Evolutionary conservation across 306 rosid species (phyloP).

Genomic region (Sindora glabra): DNA sequence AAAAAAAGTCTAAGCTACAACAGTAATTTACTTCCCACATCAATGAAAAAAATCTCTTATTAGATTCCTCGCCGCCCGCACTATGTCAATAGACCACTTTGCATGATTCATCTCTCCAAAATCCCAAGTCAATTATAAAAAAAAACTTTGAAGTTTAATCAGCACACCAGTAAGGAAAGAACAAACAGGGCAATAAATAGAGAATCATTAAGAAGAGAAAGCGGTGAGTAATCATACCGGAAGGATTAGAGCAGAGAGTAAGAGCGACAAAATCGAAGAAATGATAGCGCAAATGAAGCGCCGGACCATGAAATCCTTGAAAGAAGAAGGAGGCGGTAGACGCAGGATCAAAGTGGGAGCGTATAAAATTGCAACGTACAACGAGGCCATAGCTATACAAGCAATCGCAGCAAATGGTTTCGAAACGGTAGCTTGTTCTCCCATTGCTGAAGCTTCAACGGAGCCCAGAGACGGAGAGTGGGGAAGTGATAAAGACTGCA

Average conservation of each 20-base stretch:
- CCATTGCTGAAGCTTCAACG: conserved; percentile 31
- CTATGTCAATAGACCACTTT: too few relatives aligned
- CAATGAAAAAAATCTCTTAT: too few relatives aligned
- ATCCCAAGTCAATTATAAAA: too few relatives aligned
- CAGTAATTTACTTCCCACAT: too few relatives aligned
- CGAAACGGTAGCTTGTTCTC: conserved; percentile 32
- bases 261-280: conserved; percentile 55
- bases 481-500: background rate
- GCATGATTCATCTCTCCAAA: too few relatives aligned
- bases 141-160: too few relatives aligned
- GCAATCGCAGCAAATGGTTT: conserved; percentile 37
- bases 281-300: conserved; percentile 73
- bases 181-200: too few relatives aligned
- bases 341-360: conserved; percentile 76
- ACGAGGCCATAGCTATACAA: conserved; percentile 56
- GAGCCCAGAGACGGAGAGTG: background rate
- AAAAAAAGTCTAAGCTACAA: too few relatives aligned
- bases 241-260: conserved; percentile 42
- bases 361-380: conserved; percentile 64
- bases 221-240: conserved; percentile 62
- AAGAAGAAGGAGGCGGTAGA: conserved; percentile 68
- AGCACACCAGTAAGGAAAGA: too few relatives aligned
- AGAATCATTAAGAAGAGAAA: background rate
- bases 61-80: too few relatives aligned
- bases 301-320: conserved; percentile 47